phyloP scores from a whole-genome alignment of 202 grass and related monocot genomes.

The Carex arenaria region DNA sequence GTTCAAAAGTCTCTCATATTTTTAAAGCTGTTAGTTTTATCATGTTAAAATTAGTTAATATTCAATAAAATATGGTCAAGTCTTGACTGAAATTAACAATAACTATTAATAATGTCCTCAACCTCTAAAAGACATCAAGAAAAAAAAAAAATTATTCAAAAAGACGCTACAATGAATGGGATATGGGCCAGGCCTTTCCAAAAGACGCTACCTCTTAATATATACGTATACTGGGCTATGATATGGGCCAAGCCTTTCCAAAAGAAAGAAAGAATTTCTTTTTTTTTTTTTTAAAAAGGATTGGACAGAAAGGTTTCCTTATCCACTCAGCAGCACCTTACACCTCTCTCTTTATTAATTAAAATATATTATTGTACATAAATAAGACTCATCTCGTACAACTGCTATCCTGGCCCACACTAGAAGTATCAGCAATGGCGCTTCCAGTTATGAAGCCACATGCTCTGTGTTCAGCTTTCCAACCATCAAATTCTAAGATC shows the following conservation, averaged over 20 bases:
- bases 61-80: neutral
- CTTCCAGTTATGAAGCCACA: slow-evolving; percentile 45
- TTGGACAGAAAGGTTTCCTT: slow-evolving; percentile 25
- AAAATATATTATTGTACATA: neutral
- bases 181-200: too few species aligned
- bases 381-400: slow-evolving; percentile 7
- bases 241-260: neutral
- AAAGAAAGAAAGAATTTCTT: neutral
- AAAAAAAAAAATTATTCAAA: too few species aligned
- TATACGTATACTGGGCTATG: neutral
- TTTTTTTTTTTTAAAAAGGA: neutral
- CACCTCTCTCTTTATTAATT: neutral
- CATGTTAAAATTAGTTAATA: neutral
- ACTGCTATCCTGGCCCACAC: neutral
- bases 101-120: too few species aligned
- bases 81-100: neutral
- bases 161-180: too few species aligned
- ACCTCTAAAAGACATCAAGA: too few species aligned
- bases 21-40: neutral
- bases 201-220: too few species aligned
- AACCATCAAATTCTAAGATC: slow-evolving; percentile 25
- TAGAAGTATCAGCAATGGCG: slow-evolving; percentile 38
- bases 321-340: slow-evolving; percentile 17
- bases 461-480: slow-evolving; percentile 23
- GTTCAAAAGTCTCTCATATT: neutral